Evolutionary conservation across 1,284 basidiomycete species (phyloP).

Genomic region (Cerrena zonata): DNA sequence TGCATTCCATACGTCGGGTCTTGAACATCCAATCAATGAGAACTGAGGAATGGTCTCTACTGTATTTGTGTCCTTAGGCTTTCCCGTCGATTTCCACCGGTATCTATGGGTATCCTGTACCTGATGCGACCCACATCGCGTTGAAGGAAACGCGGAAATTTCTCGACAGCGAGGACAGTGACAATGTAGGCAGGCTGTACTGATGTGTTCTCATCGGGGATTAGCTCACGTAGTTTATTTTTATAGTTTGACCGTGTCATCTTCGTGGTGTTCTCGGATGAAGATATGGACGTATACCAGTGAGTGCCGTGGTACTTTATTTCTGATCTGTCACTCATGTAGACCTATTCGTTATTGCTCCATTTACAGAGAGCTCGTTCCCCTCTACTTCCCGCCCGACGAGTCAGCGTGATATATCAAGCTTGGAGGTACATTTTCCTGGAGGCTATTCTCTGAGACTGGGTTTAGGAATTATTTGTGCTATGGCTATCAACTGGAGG

Average conservation of each 20-base stretch:
- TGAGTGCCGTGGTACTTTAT: conserved; percentile 34
- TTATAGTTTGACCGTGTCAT: conserved; percentile 64
- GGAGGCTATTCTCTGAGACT: too few species aligned
- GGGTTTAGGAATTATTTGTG: too few species aligned
- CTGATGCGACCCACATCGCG: conserved; percentile 66
- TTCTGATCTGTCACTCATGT: neutral
- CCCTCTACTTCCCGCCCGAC: conserved; percentile 54
- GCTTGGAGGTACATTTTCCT: too few species aligned
- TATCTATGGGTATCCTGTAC: conserved; percentile 73
- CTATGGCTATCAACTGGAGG: too few species aligned
- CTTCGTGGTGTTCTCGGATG: conserved; percentile 67
- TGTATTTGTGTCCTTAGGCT: conserved; percentile 40
- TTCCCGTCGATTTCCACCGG: conserved; percentile 80
- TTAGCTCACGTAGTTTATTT: neutral
- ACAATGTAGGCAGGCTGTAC: conserved; percentile 36
- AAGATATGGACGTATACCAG: conserved; percentile 62
- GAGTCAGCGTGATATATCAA: too few species aligned
- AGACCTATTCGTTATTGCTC: conserved; percentile 1
- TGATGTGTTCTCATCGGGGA: neutral
- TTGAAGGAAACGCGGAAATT: conserved; percentile 54
- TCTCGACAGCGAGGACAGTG: conserved; percentile 48
- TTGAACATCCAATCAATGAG: neutral
- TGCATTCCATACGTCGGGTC: neutral
- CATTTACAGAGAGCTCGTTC: conserved; percentile 44
- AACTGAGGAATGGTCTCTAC: conserved; percentile 18